Evolutionary conservation across 2,329 filamentous ascomycete genomes (phyloP).

Genomic region (Ploettnerulaceae sp.): DNA sequence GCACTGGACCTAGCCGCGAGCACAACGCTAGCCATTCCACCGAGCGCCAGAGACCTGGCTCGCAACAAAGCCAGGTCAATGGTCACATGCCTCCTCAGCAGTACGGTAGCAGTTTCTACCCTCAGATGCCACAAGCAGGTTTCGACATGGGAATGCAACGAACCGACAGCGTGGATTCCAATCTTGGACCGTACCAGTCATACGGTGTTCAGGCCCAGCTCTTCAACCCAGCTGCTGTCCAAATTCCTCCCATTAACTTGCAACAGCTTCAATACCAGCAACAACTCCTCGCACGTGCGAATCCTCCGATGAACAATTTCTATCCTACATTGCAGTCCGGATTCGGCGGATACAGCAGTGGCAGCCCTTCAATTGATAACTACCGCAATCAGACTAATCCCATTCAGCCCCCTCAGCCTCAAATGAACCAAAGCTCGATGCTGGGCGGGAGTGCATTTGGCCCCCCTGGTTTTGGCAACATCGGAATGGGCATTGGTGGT

Average conservation of each 20-base stretch:
- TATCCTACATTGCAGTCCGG: conserved; percentile 53
- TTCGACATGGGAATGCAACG: conserved; percentile 53
- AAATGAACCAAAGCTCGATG: conserved; percentile 40
- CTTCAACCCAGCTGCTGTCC: conserved; percentile 44
- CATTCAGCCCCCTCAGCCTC: conserved; percentile 39
- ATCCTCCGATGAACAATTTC: conserved; percentile 51
- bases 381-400: conserved; percentile 52
- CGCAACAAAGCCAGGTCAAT: conserved; percentile 46
- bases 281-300: conserved; percentile 48
- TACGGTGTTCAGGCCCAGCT: conserved; percentile 49
- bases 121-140: conserved; percentile 40
- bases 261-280: conserved; percentile 56
- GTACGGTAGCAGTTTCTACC: conserved; percentile 47
- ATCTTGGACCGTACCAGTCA: conserved; percentile 45
- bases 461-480: conserved; percentile 44
- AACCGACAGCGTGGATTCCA: conserved; percentile 48
- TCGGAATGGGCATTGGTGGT: conserved; percentile 44
- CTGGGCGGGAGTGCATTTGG: conserved; percentile 40
- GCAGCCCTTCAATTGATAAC: conserved; percentile 49
- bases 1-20: conserved; percentile 34
- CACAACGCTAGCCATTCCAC: conserved; percentile 35
- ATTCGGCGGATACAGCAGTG: conserved; percentile 48
- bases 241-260: conserved; percentile 46
- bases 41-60: conserved; percentile 51
- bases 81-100: conserved; percentile 38